Percentiles rank a stretch among this genome's conserved stretches.
These are phyloP conservation scores for Cucurbita moschata DNA, from an alignment of 306 rosid species.

Conservation along the genomic window DNA sequence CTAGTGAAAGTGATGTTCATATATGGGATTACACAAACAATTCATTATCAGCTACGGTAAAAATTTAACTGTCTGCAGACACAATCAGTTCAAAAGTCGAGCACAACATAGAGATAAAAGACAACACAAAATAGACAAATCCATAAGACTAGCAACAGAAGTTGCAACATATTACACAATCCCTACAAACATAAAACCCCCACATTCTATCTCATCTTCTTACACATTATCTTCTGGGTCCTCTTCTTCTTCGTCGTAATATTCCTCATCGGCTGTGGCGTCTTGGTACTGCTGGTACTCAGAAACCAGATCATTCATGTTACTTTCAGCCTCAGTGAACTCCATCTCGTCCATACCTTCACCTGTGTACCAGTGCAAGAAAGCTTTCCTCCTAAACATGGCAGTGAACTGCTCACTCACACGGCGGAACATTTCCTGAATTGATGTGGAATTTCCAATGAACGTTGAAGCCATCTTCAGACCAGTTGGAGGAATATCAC, in stretches of 20 bases:
- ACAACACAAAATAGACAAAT: constrained; percentile 3
- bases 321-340: constrained; percentile 63
- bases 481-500: constrained; percentile 70
- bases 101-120: not conserved
- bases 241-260: constrained; percentile 44
- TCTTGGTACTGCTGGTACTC: constrained; percentile 80
- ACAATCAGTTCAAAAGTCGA: not conserved
- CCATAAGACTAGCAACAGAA: not conserved
- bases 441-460: constrained; percentile 59
- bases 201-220: not conserved
- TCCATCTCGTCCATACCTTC: constrained; percentile 77
- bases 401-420: constrained; percentile 67
- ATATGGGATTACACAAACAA: not conserved
- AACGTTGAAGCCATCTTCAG: constrained; percentile 66
- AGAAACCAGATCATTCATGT: constrained; percentile 61
- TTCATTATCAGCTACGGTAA: constrained; percentile 1
- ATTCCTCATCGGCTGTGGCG: constrained; percentile 66
- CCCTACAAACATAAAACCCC: not conserved
- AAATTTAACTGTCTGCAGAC: not conserved
- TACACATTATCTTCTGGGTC: constrained; percentile 8
- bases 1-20: not conserved
- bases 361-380: constrained; percentile 65
- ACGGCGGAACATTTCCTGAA: constrained; percentile 58
- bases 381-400: constrained; percentile 66
- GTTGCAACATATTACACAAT: constrained; percentile 27